These are phyloP conservation scores for Vitis labrusca DNA, from an alignment of 164 flowering plant species.

Conservation along the genomic window DNA sequence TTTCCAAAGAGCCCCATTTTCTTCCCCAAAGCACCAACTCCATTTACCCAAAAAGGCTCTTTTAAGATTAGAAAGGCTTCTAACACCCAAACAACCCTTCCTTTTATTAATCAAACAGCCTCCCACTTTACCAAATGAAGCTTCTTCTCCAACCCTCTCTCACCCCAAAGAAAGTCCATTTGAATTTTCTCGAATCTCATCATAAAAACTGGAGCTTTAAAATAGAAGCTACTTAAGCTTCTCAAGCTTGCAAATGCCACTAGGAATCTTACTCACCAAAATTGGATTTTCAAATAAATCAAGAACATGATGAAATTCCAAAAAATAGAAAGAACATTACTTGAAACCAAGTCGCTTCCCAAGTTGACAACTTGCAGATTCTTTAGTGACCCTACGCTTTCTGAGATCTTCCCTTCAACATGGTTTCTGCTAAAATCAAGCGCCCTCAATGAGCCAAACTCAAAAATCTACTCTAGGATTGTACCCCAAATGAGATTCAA, in stretches of 20 bases:
- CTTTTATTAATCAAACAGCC: too few species aligned
- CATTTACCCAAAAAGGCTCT: too few species aligned
- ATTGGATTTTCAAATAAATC: slow-evolving; percentile 68
- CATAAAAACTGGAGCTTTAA: slow-evolving; percentile 69
- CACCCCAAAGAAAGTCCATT: too few species aligned
- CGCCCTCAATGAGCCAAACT: slow-evolving; percentile 43
- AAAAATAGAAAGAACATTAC: slow-evolving; percentile 52
- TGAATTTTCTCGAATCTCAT: too few species aligned
- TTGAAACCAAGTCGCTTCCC: slow-evolving; percentile 71
- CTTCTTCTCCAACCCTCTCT: too few species aligned
- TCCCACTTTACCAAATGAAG: too few species aligned
- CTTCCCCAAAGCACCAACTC: too few species aligned
- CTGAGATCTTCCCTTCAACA: slow-evolving; percentile 67
- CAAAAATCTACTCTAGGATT: slow-evolving; percentile 70
- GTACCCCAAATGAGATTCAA: slow-evolving; percentile 86
- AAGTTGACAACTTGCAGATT: slow-evolving; percentile 63
- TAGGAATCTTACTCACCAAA: slow-evolving; percentile 64
- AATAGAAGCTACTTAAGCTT: slow-evolving; percentile 65
- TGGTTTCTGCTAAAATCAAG: slow-evolving; percentile 77
- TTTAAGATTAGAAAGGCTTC: too few species aligned
- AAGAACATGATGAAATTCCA: slow-evolving; percentile 60
- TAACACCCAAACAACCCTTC: too few species aligned
- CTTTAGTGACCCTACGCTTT: slow-evolving; percentile 44
- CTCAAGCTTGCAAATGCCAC: slow-evolving; percentile 53
- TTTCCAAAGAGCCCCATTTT: too few species aligned